Percentiles rank a stretch among this genome's conserved stretches.
Conservation (phyloP, 2,329 filamentous ascomycete genomes). For the Cercospora sp. region DNA sequence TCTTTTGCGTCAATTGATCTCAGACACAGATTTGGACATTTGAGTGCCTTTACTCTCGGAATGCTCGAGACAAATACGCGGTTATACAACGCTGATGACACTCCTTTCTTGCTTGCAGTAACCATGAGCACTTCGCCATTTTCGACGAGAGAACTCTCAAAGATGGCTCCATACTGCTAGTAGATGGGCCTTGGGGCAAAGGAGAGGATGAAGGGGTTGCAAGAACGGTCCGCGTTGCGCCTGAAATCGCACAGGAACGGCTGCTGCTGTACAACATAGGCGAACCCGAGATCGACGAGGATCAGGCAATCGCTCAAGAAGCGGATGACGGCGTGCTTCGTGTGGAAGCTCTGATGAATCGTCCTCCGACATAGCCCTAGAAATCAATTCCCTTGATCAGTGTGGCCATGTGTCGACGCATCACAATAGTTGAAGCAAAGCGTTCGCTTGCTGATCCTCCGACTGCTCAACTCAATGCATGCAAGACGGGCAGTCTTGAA, state of each 20-base stretch:
- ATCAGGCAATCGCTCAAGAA: not conserved
- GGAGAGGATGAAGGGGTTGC: not conserved
- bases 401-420: not conserved
- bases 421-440: not conserved
- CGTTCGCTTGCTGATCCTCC: not conserved
- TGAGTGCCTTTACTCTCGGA: not conserved
- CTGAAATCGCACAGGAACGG: not conserved
- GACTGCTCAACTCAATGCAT: not conserved
- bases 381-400: not conserved
- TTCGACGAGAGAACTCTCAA: not conserved
- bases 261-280: not conserved
- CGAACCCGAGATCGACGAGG: not conserved
- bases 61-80: not conserved
- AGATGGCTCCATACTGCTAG: not conserved
- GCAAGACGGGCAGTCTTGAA: not conserved
- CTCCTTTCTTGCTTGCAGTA: not conserved
- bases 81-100: not conserved
- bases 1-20: not conserved
- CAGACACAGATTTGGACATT: not conserved
- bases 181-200: not conserved
- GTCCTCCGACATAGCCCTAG: not conserved
- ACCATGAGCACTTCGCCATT: not conserved
- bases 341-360: not conserved
- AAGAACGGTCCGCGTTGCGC: not conserved
- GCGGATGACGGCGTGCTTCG: not conserved